Evolutionary conservation across 2,329 filamentous ascomycete species (phyloP), one percentile per base, ranked within the genome.

Genomic region (Kalaharituber pfeilii): DNA sequence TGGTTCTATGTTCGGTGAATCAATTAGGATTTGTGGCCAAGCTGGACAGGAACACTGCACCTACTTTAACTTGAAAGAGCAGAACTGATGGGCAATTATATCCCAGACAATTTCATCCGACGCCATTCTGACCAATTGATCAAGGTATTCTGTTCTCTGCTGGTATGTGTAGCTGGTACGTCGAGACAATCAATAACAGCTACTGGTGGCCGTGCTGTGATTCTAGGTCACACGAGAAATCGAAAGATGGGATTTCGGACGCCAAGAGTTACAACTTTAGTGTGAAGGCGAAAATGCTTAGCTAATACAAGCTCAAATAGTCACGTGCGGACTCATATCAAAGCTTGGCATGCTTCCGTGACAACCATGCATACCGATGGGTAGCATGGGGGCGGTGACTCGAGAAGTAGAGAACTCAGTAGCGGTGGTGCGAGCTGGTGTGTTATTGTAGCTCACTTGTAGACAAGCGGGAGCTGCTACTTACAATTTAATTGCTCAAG

Each of bases 51-150:
- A 30, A 11, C 42, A 68, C n/a, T n/a, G n/a, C n/a, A n/a, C 78
- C 63, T 71, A 86, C 80, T 94, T 94, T 62, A 96, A 75, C 68
- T 95, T 95, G 75, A 88, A 96, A 51, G 84, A 82, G 73, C 91
- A 96, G 68, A 91, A 93, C 67, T 89, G 84, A 70, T 91, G 85
- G 70, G 94, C 93, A 63, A 95, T 94, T 55, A 95, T 85, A 68
- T 88, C 81, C 91, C 91, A 98, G 60, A 96, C 82, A 61, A 96
- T 93, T 71, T 96, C 89, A 74, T 96, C 89, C 59, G 86, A 93
- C 56, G 85, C 80, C 84, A 91, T 93, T 55, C 56, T 70, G 42
- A 22, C 29, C 29, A 33, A 8, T 33, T n/a, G n/a, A 8, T 33
- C 8, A n/a, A n/a, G 8, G n/a, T 33, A 8, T n/a, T 33, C 8